Conservation (phyloP, 192 early-diverging fungal genomes). For the Backusella tarrabulga region DNA sequence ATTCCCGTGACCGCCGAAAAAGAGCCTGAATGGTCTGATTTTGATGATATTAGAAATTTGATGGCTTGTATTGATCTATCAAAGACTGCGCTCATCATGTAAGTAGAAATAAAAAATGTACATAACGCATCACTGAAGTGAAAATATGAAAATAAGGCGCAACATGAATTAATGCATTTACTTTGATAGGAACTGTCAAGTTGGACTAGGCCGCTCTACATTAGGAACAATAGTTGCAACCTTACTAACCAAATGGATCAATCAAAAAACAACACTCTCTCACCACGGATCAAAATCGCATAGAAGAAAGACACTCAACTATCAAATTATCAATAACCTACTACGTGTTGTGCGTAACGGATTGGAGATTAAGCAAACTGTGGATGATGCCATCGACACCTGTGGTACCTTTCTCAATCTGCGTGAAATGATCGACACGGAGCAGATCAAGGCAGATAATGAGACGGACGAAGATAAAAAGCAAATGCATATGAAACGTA, state of each 20-base stretch:
- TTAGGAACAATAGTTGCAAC: constrained; percentile 40
- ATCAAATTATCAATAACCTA: constrained; percentile 57
- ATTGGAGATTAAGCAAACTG: constrained; percentile 50
- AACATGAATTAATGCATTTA: not conserved
- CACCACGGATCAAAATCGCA: not conserved
- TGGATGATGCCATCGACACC: constrained; percentile 55
- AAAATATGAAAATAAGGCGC: not conserved
- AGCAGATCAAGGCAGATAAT: constrained; percentile 39
- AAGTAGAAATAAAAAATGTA: not conserved
- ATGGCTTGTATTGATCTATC: constrained; percentile 39
- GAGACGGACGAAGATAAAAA: constrained; percentile 15
- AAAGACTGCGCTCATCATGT: constrained; percentile 51
- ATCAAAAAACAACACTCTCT: not conserved
- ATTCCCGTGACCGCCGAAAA: constrained; percentile 62
- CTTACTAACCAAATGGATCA: constrained; percentile 32
- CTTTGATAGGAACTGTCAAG: constrained; percentile 53
- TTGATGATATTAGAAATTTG: constrained; percentile 53
- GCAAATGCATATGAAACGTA: constrained; percentile 14
- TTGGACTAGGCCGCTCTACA: constrained; percentile 63
- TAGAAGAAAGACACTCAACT: constrained; percentile 38
- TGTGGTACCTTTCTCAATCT: constrained; percentile 49
- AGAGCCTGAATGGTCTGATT: constrained; percentile 49
- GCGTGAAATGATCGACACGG: constrained; percentile 54
- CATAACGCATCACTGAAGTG: no score
- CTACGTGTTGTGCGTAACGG: constrained; percentile 62